A percentile compares a stretch with the other conserved stretches of the same genome.
Evolutionary conservation across 2,329 filamentous ascomycete genomes (phyloP).

Genomic region (Nannizziopsis barbatae): DNA sequence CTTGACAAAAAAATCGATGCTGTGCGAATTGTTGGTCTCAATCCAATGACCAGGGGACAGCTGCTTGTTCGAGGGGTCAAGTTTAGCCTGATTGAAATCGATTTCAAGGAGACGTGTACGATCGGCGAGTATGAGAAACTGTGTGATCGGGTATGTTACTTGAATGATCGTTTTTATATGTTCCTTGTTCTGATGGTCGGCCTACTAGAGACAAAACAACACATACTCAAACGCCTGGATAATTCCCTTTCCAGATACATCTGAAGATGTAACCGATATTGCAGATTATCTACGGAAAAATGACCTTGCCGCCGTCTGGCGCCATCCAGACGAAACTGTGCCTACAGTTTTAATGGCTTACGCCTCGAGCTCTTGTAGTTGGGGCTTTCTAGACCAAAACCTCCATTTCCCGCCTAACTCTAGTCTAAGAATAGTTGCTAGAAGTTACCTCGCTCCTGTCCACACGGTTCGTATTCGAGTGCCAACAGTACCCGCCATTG

Average conservation of each 20-base stretch:
- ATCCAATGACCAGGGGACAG: constrained; percentile 4
- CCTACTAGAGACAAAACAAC: constrained; percentile 9
- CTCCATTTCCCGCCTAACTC: background rate
- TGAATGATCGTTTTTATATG: background rate
- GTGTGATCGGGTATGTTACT: constrained; percentile 21
- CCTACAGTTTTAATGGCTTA: constrained; percentile 24
- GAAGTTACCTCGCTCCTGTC: constrained; percentile 15
- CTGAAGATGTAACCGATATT: constrained; percentile 20
- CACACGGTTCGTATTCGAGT: constrained; percentile 3
- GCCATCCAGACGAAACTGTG: constrained; percentile 10
- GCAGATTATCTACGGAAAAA: constrained; percentile 21
- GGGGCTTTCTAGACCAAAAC: constrained; percentile 19
- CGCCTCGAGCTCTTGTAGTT: constrained; percentile 19
- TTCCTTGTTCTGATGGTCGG: constrained; percentile 7
- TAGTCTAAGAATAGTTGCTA: constrained; percentile 15
- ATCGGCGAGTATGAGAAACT: constrained; percentile 21
- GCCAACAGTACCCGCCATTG: background rate
- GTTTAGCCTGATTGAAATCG: constrained; percentile 18
- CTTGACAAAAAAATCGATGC: constrained; percentile 22
- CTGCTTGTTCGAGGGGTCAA: constrained; percentile 12
- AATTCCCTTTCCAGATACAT: constrained; percentile 26
- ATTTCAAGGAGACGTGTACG: constrained; percentile 27
- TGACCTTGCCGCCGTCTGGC: constrained; percentile 24
- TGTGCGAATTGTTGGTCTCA: constrained; percentile 23
- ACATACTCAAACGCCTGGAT: constrained; percentile 25